These are phyloP conservation scores for Xanthoconium purpureum DNA, from an alignment of 768 basidiomycete genomes.

Conservation along the genomic window DNA sequence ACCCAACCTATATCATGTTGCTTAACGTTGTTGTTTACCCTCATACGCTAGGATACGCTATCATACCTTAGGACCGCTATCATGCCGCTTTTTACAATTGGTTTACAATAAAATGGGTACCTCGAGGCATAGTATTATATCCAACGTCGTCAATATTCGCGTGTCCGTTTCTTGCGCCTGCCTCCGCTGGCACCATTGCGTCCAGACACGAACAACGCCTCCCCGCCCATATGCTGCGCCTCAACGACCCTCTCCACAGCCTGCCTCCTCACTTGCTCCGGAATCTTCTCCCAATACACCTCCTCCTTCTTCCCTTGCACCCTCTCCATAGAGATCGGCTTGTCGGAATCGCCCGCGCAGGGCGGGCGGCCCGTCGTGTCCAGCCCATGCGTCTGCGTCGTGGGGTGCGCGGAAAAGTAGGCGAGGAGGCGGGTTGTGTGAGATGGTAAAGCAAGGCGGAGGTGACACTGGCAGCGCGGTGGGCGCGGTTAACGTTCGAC, in stretches of 20 bases:
- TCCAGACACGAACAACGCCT: neutral
- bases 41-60: neutral
- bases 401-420: conserved; percentile 39
- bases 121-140: no score
- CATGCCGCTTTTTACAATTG: neutral
- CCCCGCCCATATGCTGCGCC: neutral
- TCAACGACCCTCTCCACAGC: conserved; percentile 51
- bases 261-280: conserved; percentile 62
- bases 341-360: conserved; percentile 13
- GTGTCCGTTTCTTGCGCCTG: conserved; percentile 18
- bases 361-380: conserved; percentile 46
- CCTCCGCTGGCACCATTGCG: neutral
- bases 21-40: neutral
- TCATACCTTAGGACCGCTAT: neutral
- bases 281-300: conserved; percentile 78
- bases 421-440: conserved; percentile 45
- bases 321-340: conserved; percentile 47
- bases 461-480: conserved; percentile 55
- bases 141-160: conserved; percentile 1
- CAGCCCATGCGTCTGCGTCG: conserved; percentile 48
- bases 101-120: neutral
- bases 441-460: conserved; percentile 57
- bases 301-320: conserved; percentile 63
- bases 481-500: neutral
- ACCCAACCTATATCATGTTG: neutral